A percentile compares a stretch with the other conserved stretches of the same genome.
Evolutionary conservation across 108 stramenopile genomes (phyloP).

Genomic region (Ochromonas danica): DNA sequence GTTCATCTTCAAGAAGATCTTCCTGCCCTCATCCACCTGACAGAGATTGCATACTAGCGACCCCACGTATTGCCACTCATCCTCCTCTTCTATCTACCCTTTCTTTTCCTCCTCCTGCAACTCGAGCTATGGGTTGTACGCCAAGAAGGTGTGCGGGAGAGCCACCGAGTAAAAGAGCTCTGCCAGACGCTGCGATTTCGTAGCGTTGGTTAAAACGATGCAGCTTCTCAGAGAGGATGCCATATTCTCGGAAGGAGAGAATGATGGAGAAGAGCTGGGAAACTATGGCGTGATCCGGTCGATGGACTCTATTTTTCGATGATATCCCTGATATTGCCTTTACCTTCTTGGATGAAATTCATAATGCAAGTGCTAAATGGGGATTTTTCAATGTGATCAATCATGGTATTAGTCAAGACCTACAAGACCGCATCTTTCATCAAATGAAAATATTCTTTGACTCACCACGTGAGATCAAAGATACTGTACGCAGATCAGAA

Average conservation of each 20-base stretch:
- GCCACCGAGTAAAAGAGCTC: too few species aligned
- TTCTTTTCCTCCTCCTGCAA: neutral
- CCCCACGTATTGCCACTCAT: conserved; percentile 21
- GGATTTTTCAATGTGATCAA: conserved; percentile 2
- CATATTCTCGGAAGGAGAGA: too few species aligned
- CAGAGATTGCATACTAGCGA: neutral
- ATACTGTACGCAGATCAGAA: neutral
- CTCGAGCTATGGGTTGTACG: neutral
- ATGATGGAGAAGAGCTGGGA: too few species aligned
- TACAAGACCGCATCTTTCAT: neutral
- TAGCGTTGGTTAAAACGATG: too few species aligned
- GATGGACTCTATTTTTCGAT: too few species aligned
- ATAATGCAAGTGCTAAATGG: neutral
- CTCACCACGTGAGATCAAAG: neutral
- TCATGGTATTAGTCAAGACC: conserved; percentile 5
- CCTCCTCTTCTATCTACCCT: neutral
- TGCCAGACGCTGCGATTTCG: too few species aligned
- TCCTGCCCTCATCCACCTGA: conserved; percentile 1
- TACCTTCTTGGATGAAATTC: neutral
- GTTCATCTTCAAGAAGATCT: neutral
- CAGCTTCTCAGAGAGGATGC: too few species aligned
- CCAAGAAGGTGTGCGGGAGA: conserved; percentile 18
- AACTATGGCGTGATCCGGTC: too few species aligned
- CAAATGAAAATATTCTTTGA: conserved; percentile 8
- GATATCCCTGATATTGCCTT: too few species aligned